Conservation (phyloP, 176 grass and related monocot genomes). For the barley (Hordeum vulgare) region DNA sequence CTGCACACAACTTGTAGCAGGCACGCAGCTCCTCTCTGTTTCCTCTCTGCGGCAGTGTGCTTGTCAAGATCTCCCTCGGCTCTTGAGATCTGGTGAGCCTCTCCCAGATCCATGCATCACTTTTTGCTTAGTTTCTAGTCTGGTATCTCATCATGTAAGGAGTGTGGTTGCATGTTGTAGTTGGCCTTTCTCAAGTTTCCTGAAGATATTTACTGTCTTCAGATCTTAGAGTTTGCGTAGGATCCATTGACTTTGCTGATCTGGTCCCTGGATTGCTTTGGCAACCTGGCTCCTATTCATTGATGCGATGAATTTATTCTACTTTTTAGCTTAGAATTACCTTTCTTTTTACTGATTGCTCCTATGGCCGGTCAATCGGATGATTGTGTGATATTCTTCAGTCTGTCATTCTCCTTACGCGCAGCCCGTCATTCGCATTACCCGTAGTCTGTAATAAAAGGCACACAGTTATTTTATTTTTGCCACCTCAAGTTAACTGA, state of each 20-base stretch:
- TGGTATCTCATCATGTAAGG: not conserved
- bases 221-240: not conserved
- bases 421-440: not conserved
- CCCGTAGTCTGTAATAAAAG: not conserved
- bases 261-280: not conserved
- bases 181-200: not conserved
- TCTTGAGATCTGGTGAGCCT: slow-evolving; percentile 1
- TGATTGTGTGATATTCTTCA: not conserved
- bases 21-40: not conserved
- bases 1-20: not conserved
- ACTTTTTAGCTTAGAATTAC: not conserved
- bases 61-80: not conserved
- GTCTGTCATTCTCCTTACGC: not conserved
- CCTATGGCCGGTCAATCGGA: not conserved
- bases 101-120: not conserved
- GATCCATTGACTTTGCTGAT: not conserved
- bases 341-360: not conserved
- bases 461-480: not conserved
- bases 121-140: not conserved
- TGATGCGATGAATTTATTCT: not conserved
- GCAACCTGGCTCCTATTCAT: not conserved
- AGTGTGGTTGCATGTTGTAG: not conserved
- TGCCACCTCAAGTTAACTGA: not conserved
- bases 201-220: not conserved
- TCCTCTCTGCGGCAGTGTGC: not conserved